Evolutionary conservation across 495 filamentous ascomycete genomes (phyloP), one percentile per base, ranked within the genome.

Genomic region (Aspergillus homomorphus): DNA sequence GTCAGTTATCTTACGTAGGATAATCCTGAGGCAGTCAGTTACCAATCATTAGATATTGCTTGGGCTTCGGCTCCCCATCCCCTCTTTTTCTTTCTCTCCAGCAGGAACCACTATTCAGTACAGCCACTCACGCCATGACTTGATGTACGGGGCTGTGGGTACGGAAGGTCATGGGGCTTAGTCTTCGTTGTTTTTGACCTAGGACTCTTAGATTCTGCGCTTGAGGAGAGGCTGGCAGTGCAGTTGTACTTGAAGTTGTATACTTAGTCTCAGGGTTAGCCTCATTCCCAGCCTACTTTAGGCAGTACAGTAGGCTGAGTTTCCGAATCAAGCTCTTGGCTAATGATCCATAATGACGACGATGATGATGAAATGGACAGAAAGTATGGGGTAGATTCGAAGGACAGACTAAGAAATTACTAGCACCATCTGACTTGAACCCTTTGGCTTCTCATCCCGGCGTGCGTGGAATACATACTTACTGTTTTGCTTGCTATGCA

Each of bases 101-200:
- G n/a, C n/a, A n/a, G n/a, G n/a, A n/a, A n/a, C n/a, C n/a, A n/a
- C n/a, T n/a, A n/a, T n/a, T n/a, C n/a, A n/a, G n/a, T n/a, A n/a
- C 48, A 51, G 48, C 24, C 48, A 51, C 48, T 28, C 48, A 51
- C 28, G 54, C 43, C 60, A 62, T 62, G 60, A 58, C 51, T 54
- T 45, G 54, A 58, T 54, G 50, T 62, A 62, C 60, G 28, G 52
- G 58, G 53, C 45, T n/a, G 23, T 10, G 60, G 51, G 60, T 62
- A 62, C 23, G 41, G 51, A 51, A 51, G 45, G 52, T 51, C 48
- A 51, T 51, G 48, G 51, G 53, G 58, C 46, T 52, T 38, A 19
- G 26, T 52, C 20, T 51, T n/a, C 3, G 46, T 12, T 18, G 1
- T 4, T 26, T 8, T 51, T 38, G 46, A 51, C 15, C 53, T 23